Evolutionary conservation across 352 stramenopile species (phyloP).

Genomic region (Blastocystis hominis): DNA sequence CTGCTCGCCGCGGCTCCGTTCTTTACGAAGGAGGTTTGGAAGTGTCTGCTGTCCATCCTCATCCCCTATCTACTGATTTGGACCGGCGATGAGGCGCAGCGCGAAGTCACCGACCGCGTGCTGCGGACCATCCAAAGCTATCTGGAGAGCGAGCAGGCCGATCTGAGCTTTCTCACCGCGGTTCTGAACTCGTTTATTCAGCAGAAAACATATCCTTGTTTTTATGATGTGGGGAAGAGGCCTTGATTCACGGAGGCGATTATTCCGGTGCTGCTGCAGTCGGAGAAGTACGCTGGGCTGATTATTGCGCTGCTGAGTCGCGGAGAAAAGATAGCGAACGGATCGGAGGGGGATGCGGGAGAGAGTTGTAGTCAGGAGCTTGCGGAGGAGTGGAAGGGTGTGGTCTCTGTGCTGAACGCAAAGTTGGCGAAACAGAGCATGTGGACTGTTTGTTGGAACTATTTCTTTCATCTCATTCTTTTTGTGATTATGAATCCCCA

Average conservation of each 20-base stretch:
- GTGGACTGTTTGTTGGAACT: background rate
- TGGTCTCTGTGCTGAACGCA: background rate
- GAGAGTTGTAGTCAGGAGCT: background rate
- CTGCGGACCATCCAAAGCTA: conserved; percentile 6
- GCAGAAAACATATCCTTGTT: conserved; percentile 34
- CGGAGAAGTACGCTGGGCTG: background rate
- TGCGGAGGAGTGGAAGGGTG: background rate
- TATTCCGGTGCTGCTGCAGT: background rate
- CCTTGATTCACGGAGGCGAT: background rate
- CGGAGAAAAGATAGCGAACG: background rate
- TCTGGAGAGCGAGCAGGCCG: background rate
- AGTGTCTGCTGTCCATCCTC: background rate
- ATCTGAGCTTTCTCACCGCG: background rate
- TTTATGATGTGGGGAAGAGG: too few relatives aligned
- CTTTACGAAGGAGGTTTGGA: background rate
- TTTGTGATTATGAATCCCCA: conserved; percentile 7
- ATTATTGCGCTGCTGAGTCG: background rate
- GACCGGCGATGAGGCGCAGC: background rate
- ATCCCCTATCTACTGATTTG: conserved; percentile 35
- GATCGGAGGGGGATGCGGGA: background rate
- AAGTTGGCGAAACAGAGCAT: background rate
- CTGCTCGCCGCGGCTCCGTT: background rate
- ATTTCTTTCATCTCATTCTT: background rate
- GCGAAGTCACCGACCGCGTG: background rate
- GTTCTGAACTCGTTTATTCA: conserved; percentile 28